Evolutionary conservation across 108 stramenopile genomes (phyloP), one percentile per base, ranked within the genome.

Genomic region (Cylindrotheca closterium): DNA sequence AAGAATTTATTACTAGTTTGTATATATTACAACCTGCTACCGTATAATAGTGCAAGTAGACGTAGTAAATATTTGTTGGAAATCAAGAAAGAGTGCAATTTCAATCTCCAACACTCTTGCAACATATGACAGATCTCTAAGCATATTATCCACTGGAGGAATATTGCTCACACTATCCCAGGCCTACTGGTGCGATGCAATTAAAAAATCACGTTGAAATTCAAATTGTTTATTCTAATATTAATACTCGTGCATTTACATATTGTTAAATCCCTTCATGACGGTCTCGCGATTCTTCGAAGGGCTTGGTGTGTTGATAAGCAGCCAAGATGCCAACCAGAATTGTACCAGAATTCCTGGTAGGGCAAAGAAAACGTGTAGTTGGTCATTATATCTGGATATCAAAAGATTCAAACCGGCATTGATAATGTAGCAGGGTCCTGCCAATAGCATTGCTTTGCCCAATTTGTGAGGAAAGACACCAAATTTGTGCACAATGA

Each of bases 381-480:
- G 24, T 19, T 42, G 10, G 23, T 63, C 73, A 47, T 74, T 58
- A 42, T 67, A 74, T 53, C 60, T 60, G 45, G 65, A 53, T 5
- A 19, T 45, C 53, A 74, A 60, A 25, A 67, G 18, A 46, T 28
- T 65, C 31, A 67, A 50, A 29, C 51, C 22, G 1, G 60, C 58
- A 27, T 74, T 61, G 23, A 67, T 4, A 45, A 66, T 60, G 55
- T 67, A 61, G 24, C 62, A 50, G 15, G 55, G 51, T 32, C 73
- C 73, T 24, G 73, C 65, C 15, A 74, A 15, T 4, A 21, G 49
- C 29, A 74, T 53, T 51, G 49, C 25, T 28, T 62, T 47, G 30
- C 73, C 73, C 60, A 74, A 24, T 34, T 34, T 47, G 3, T 60
- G 65, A 22, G 73, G 73, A 54, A 74, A 74, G 46, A 74, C 73